phyloP scores from a whole-genome alignment of 768 basidiomycete species.

The Tricholoma flavovirens region DNA sequence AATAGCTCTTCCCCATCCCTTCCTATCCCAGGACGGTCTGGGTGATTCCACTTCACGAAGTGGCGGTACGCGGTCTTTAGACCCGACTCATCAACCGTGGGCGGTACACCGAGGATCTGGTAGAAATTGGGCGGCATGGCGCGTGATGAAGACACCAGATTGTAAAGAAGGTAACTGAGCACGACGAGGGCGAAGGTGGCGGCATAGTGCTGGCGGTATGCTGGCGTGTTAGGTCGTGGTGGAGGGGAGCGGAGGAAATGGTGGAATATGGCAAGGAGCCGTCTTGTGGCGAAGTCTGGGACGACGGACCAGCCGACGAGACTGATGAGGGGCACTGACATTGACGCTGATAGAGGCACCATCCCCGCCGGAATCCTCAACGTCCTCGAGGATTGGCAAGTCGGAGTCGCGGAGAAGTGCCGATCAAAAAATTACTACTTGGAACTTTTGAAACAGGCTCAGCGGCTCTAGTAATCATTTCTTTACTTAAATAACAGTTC shows the following conservation, averaged over 20 bases:
- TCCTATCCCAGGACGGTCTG: constrained; percentile 63
- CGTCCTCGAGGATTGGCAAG: not conserved
- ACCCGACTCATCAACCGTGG: constrained; percentile 57
- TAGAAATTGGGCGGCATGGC: constrained; percentile 71
- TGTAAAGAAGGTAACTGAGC: constrained; percentile 61
- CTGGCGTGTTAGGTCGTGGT: constrained; percentile 25
- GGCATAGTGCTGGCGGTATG: constrained; percentile 55
- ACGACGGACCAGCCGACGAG: constrained; percentile 63
- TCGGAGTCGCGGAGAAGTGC: not conserved
- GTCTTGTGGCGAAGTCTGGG: constrained; percentile 55
- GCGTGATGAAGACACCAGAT: constrained; percentile 50
- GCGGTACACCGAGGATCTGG: constrained; percentile 58
- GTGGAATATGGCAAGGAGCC: constrained; percentile 45
- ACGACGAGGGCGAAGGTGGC: constrained; percentile 59
- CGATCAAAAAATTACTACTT: too few relatives aligned
- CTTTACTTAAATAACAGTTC: too few relatives aligned
- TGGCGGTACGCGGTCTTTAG: constrained; percentile 70
- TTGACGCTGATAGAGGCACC: constrained; percentile 1
- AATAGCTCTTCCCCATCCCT: constrained; percentile 56
- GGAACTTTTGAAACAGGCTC: too few relatives aligned
- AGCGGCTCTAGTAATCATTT: too few relatives aligned
- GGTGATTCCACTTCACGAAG: constrained; percentile 72
- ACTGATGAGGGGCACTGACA: constrained; percentile 28
- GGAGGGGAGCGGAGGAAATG: constrained; percentile 25
- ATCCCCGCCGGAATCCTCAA: not conserved